Base-by-base conservation (phyloP, 202 grass and related monocot genomes). In the Cymbopogon flexuosus region DNA sequence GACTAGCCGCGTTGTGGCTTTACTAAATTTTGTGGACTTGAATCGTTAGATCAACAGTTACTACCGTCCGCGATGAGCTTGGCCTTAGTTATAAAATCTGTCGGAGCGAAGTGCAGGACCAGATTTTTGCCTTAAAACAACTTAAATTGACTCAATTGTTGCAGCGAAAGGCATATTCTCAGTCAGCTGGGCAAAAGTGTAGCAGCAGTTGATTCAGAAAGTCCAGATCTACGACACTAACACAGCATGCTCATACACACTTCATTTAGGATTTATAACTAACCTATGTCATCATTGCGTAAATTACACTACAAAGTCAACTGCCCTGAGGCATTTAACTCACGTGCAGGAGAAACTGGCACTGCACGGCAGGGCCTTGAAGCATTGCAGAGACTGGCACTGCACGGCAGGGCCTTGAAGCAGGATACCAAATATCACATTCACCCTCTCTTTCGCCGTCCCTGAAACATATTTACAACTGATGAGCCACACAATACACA, bases 391-490 rank as follows among this genome's bases (percentile, higher is more conserved):
- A 69, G 29, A 58, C 21, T 30, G 47, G 16, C 2, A 52, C n/a
- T 45, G 8, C 13, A 2, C 16, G 2, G 70, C 14, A 52, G 70
- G 14, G 27, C 8, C 9, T 73, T 54, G 8, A 59, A 65, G 31
- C 14, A 68, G 22, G 19, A n/a, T 6, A 8, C 21, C 46, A 57
- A n/a, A 11, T 2, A 45, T 27, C 5, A 0, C 18, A 46, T 83
- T 51, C 79, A 87, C 47, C 79, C 73, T 15, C 79, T 80, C 66
- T 66, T 83, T 5, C 85, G 79, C 36, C 74, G 72, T n/a, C 85
- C 85, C 85, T 87, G 73, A 45, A 83, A 78, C 10, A 78, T 72
- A 45, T 70, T 61, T 37, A 21, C 13, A 35, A 63, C n/a, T 11
- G 36, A 36, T 72, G 35, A 78, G 79, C 73, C 63, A 21, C 8